These are phyloP conservation scores for Hypsizygus ulmarius DNA, from an alignment of 1,284 basidiomycete species.

Conservation along the genomic window DNA sequence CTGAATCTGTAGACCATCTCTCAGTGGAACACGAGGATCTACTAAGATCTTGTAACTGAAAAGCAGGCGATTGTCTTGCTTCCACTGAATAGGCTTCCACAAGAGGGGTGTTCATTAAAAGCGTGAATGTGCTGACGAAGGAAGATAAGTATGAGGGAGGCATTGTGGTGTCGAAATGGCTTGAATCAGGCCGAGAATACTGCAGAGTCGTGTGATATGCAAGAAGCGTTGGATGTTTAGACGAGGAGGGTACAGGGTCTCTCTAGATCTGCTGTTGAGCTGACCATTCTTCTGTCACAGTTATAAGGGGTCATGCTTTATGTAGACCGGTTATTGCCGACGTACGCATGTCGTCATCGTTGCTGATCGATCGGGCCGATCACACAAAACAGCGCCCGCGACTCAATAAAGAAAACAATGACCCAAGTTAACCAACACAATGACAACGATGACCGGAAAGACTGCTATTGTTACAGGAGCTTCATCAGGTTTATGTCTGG, in stretches of 20 bases:
- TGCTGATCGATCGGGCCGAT: neutral
- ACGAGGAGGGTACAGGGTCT: no score
- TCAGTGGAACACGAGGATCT: neutral
- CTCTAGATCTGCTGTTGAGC: no score
- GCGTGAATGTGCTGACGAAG: conserved; percentile 23
- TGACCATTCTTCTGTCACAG: no score
- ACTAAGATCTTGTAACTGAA: conserved; percentile 14
- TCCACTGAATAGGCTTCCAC: conserved; percentile 25
- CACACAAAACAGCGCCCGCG: neutral
- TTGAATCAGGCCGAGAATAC: no score
- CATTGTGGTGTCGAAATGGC: conserved; percentile 1
- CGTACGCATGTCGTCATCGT: conserved; percentile 7
- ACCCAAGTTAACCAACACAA: no score
- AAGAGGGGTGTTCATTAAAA: conserved; percentile 34
- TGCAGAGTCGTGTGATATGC: no score
- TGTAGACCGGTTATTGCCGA: conserved; percentile 4
- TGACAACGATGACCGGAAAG: conserved; percentile 18
- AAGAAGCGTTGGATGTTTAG: no score
- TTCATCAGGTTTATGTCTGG: conserved; percentile 32
- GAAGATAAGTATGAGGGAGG: conserved; percentile 21
- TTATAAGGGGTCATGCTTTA: neutral
- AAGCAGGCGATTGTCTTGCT: neutral
- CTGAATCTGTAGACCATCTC: conserved; percentile 4
- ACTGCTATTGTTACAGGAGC: conserved; percentile 39
- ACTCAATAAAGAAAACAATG: neutral